phyloP scores from a whole-genome alignment of 2,329 filamentous ascomycete species.

The Nemania abortiva region DNA sequence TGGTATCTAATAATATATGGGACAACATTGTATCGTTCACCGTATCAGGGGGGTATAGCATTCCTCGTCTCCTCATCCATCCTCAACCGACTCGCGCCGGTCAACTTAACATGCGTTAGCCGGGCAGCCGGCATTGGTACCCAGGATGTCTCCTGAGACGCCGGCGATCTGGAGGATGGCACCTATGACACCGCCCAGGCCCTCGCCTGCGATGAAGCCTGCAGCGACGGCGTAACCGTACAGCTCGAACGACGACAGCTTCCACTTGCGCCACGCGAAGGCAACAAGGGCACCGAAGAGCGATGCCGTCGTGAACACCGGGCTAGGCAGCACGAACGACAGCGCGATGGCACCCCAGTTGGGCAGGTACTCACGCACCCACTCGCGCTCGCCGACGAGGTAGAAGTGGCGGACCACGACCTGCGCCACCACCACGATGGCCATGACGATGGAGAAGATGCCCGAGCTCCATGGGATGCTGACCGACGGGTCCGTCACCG shows the following conservation, averaged over 20 bases:
- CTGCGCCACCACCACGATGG: slow-evolving; percentile 63
- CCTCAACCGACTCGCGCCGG: slow-evolving; percentile 1
- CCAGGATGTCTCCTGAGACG: slow-evolving; percentile 51
- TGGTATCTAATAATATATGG: slow-evolving; percentile 30
- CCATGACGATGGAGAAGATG: slow-evolving; percentile 69
- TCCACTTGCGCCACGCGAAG: slow-evolving; percentile 66
- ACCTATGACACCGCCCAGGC: slow-evolving; percentile 71
- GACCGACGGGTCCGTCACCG: slow-evolving; percentile 68
- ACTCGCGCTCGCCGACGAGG: slow-evolving; percentile 64
- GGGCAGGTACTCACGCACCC: slow-evolving; percentile 67
- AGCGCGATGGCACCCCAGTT: slow-evolving; percentile 73
- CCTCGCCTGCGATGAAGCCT: slow-evolving; percentile 73
- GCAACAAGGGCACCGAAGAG: slow-evolving; percentile 66
- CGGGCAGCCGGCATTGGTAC: slow-evolving; percentile 52
- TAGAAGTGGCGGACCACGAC: slow-evolving; percentile 67
- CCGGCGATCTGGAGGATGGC: slow-evolving; percentile 55
- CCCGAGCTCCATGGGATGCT: slow-evolving; percentile 66
- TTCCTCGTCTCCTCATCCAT: slow-evolving; percentile 11
- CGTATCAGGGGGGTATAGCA: slow-evolving; percentile 33
- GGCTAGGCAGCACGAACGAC: slow-evolving; percentile 68
- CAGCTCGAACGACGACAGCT: slow-evolving; percentile 65
- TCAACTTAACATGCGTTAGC: slow-evolving; percentile 45
- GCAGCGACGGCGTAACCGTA: slow-evolving; percentile 71
- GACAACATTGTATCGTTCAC: slow-evolving; percentile 33
- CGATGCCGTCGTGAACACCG: slow-evolving; percentile 70